phyloP scores from a whole-genome alignment of 129 eudicot genomes.

The Tagetes patula region DNA sequence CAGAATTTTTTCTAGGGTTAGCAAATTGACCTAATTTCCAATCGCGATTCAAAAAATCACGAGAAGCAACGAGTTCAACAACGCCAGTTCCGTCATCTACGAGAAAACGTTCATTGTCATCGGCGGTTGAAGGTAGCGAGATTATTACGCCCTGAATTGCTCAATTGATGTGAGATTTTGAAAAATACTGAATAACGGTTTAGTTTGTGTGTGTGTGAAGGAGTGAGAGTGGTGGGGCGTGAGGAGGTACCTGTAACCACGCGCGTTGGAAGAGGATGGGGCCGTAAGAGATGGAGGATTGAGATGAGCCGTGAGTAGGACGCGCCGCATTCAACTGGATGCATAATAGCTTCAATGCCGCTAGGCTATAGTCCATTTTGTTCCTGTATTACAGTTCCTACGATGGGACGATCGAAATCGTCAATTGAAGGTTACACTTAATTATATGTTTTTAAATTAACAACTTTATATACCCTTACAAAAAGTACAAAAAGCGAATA shows the following conservation, averaged over 20 bases:
- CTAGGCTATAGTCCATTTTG: constrained; percentile 77
- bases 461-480: too few species aligned
- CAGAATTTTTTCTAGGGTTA: constrained; percentile 7
- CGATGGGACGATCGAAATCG: background rate
- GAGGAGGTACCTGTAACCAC: constrained; percentile 63
- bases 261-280: constrained; percentile 98
- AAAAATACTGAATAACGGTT: background rate
- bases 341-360: constrained; percentile 69
- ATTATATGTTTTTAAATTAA: too few species aligned
- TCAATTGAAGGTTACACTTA: background rate
- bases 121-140: constrained; percentile 46
- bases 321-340: constrained; percentile 61
- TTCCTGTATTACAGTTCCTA: background rate
- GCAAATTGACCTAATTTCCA: constrained; percentile 56
- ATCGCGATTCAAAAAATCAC: constrained; percentile 36
- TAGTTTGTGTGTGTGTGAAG: background rate
- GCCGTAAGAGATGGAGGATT: constrained; percentile 45
- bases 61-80: constrained; percentile 48
- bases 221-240: constrained; percentile 7
- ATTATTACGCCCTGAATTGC: constrained; percentile 65
- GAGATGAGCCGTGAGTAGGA: constrained; percentile 34
- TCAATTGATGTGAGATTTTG: background rate
- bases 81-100: constrained; percentile 92
- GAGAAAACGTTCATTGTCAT: constrained; percentile 39
- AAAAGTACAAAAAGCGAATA: too few species aligned